Conservation (phyloP, 164 flowering plant species). For the Chloranthus sessilifolius region DNA sequence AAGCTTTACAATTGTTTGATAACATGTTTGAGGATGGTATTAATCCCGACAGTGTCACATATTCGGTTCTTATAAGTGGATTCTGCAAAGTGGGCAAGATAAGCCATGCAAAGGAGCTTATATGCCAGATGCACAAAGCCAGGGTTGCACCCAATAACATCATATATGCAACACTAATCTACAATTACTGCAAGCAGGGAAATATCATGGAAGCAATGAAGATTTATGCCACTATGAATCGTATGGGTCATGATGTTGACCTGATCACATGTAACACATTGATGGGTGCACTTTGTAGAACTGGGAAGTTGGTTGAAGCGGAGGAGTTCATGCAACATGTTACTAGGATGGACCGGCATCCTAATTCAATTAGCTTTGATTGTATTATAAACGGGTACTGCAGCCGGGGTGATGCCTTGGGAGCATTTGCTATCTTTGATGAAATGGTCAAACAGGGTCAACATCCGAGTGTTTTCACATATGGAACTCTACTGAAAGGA, state of each 20-base stretch:
- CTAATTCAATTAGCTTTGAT: constrained; percentile 51
- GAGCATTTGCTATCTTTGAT: constrained; percentile 58
- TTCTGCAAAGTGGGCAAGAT: constrained; percentile 48
- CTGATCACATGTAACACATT: constrained; percentile 46
- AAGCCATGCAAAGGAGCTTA: constrained; percentile 40
- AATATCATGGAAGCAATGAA: constrained; percentile 42
- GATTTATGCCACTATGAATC: constrained; percentile 38
- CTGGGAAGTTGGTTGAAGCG: constrained; percentile 51
- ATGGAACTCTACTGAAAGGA: constrained; percentile 65
- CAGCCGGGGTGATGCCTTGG: constrained; percentile 42
- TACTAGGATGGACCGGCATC: constrained; percentile 38
- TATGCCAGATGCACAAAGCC: constrained; percentile 54
- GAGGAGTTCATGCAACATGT: constrained; percentile 57
- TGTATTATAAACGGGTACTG: constrained; percentile 60
- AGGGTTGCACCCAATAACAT: constrained; percentile 46
- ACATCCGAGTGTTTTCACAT: constrained; percentile 51
- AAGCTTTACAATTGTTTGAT: constrained; percentile 43
- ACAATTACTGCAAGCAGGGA: constrained; percentile 53
- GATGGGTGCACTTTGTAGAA: constrained; percentile 52
- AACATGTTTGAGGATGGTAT: constrained; percentile 40
- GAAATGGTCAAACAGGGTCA: constrained; percentile 52
- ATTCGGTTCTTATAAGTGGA: constrained; percentile 72
- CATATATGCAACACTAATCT: constrained; percentile 49
- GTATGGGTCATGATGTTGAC: constrained; percentile 35
- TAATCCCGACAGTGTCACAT: constrained; percentile 63